Conservation (phyloP, 129 eudicot species). For the Glebionis coronaria region DNA sequence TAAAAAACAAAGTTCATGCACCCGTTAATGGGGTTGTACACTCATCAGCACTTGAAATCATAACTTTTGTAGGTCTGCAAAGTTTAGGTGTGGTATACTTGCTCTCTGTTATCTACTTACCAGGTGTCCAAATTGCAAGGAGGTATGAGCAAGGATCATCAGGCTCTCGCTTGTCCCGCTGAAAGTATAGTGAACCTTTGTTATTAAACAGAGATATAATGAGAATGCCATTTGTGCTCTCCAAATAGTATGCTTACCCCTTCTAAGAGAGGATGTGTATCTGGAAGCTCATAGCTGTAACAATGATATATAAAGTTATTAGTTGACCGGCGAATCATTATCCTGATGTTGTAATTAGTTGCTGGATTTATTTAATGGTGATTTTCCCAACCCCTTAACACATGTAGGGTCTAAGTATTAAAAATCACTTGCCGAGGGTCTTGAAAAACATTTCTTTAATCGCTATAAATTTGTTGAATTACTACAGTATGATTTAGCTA, state of each 20-base stretch:
- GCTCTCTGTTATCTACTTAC: conserved; percentile 46
- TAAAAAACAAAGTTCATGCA: neutral
- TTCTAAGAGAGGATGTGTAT: conserved; percentile 79
- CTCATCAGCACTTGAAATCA: neutral
- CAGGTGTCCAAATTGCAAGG: conserved; percentile 97
- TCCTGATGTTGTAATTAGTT: too few relatives aligned
- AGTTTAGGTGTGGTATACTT: neutral
- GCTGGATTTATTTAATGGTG: too few relatives aligned
- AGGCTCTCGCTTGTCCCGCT: conserved; percentile 80
- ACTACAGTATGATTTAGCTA: conserved; percentile 3
- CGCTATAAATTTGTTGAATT: neutral
- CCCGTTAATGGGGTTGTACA: neutral
- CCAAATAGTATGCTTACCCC: conserved; percentile 56
- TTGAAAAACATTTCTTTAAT: too few relatives aligned
- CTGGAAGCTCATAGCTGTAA: conserved; percentile 98
- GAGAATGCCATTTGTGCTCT: conserved; percentile 7
- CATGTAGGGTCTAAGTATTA: too few relatives aligned
- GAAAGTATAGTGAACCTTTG: conserved; percentile 26
- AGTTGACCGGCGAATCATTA: neutral
- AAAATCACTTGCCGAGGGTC: too few relatives aligned
- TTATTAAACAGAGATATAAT: conserved; percentile 8
- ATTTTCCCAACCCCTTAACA: too few relatives aligned
- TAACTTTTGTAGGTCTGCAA: neutral
- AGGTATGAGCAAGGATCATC: conserved; percentile 97
- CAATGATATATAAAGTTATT: conserved; percentile 8